Conservation (phyloP, 73 alveolate species). For the Blepharisma japonicum region DNA sequence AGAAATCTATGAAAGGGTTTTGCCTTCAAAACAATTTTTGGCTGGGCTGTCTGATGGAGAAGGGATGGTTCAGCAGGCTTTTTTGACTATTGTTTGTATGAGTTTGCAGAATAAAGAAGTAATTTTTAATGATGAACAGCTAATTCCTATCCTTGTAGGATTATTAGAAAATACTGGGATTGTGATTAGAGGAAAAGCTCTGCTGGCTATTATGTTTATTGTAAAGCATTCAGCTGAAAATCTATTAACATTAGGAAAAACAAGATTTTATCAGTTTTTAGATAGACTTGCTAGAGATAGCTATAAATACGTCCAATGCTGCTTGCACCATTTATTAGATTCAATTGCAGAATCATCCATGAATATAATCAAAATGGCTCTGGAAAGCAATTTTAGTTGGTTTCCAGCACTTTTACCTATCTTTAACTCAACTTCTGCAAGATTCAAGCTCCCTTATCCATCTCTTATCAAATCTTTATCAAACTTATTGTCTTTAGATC, state of each 20-base stretch:
- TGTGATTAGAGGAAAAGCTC: conserved; percentile 77
- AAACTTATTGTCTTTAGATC: conserved; percentile 33
- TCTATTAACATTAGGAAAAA: conserved; percentile 59
- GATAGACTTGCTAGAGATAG: conserved; percentile 71
- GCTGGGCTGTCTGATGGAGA: conserved; percentile 57
- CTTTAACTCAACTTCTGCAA: conserved; percentile 30
- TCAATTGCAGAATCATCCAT: conserved; percentile 62
- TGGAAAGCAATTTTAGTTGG: neutral
- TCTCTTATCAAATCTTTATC: conserved; percentile 49
- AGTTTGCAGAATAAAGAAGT: conserved; percentile 8
- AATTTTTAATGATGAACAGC: neutral
- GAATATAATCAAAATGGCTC: conserved; percentile 41
- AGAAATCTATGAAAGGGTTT: no score
- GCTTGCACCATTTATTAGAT: conserved; percentile 63
- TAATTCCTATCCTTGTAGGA: conserved; percentile 35
- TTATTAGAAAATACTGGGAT: conserved; percentile 68
- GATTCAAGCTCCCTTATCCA: conserved; percentile 49
- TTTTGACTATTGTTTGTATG: conserved; percentile 64
- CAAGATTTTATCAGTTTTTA: conserved; percentile 61
- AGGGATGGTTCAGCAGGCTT: conserved; percentile 70
- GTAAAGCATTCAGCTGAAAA: conserved; percentile 60
- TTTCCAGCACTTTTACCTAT: conserved; percentile 36
- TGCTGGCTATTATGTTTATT: conserved; percentile 59
- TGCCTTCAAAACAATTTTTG: conserved; percentile 33
- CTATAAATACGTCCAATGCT: conserved; percentile 70